Evolutionary conservation across 2,329 filamentous ascomycete genomes (phyloP).

Genomic region (Calonectria pseudoreteaudii): DNA sequence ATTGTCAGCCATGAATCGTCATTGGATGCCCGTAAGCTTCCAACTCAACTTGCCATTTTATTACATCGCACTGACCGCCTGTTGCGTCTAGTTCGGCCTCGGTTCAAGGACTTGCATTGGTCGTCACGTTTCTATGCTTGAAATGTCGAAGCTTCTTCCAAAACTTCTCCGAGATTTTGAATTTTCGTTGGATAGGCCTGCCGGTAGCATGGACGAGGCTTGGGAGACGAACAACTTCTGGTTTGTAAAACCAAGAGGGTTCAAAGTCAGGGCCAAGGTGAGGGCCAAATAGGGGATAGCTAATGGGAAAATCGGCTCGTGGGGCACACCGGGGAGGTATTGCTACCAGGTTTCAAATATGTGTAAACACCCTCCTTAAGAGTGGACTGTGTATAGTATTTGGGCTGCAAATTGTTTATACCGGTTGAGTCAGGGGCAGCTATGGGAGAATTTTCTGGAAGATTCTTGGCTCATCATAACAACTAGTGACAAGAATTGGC

Average conservation of each 20-base stretch:
- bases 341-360: background rate
- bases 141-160: slow-evolving; percentile 40
- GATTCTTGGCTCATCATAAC: background rate
- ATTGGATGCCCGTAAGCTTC: slow-evolving; percentile 35
- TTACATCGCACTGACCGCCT: background rate
- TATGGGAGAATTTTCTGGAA: background rate
- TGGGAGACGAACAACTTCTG: slow-evolving; percentile 17
- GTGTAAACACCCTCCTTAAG: background rate
- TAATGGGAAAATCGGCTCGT: background rate
- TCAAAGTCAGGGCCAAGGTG: slow-evolving; percentile 4
- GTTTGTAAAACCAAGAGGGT: slow-evolving; percentile 22
- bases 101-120: slow-evolving; percentile 40
- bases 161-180: slow-evolving; percentile 36
- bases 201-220: background rate
- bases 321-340: background rate
- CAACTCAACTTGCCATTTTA: accelerated
- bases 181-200: slow-evolving; percentile 16
- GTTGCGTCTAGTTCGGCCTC: slow-evolving; percentile 33
- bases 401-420: too few species aligned
- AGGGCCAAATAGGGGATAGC: background rate
- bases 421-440: background rate
- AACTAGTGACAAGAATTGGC: background rate
- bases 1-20: slow-evolving; percentile 35
- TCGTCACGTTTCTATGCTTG: slow-evolving; percentile 38
- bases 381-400: background rate